Base-by-base conservation (phyloP, 345 rosid genomes). In the Stellera chamaejasme region DNA sequence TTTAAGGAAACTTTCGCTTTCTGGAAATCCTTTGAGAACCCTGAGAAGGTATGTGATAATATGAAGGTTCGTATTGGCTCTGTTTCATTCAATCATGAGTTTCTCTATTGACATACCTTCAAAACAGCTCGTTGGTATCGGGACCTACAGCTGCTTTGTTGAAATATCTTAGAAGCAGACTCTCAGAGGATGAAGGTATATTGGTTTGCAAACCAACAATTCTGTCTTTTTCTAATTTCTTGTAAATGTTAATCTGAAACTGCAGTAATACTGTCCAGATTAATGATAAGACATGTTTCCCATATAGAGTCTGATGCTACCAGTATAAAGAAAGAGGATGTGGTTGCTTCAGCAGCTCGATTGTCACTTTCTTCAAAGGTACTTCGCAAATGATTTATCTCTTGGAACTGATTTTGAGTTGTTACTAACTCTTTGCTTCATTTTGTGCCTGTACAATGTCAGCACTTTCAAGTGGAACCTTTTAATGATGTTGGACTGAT, bases 341-440 rank as follows among this genome's bases (percentile, higher is more conserved):
- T 86, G 16, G 73, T 92, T 68, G 65, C 87, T 64, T 79, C 72
- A 84, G 93, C 96, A 63, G 76, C 93, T 65, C 82, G 89, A 48
- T 69, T 92, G 71, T 92, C 95, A 48, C 58, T 92, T 51, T 63
- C 84, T 63, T 80, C 98, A 48, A 85, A 88, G 98, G 98, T 92
- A 72, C 10, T 25, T 43, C 52, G 45, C 41, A 43, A 41, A 26
- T 26, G 25, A 27, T 26, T 43, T 43, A 50, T 23, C 42, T 19
- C 19, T 15, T 3, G 4, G 36, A 48, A 46, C 13, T 10, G 12
- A 28, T 3, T 11, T 8, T 59, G 15, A 11, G 15, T 58, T 10
- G 28, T 25, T 15, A 32, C 54, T 8, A 50, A 25, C 10, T n/a
- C 4, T 23, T 50, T 25, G 36, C 27, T 32, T 50, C 26, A 50